A percentile compares a stretch with the other conserved stretches of the same genome.
These are phyloP conservation scores for Haplosporangium sp. DNA, from an alignment of 371 early-diverging fungal species.

Conservation along the genomic window DNA sequence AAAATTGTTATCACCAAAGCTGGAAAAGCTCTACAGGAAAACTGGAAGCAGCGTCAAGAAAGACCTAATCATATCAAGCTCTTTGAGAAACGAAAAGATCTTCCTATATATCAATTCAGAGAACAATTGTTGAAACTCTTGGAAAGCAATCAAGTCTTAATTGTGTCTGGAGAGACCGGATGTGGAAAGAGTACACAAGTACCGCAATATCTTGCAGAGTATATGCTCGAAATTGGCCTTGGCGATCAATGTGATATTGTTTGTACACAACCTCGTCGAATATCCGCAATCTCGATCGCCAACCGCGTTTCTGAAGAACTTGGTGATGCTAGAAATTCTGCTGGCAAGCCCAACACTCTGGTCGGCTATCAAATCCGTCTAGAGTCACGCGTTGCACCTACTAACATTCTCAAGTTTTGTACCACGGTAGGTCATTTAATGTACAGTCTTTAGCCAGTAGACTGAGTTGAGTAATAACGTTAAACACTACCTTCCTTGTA, in stretches of 20 bases:
- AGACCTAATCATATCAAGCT: slow-evolving; percentile 57
- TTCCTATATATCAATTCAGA: slow-evolving; percentile 74
- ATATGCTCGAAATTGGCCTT: slow-evolving; percentile 56
- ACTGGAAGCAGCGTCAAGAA: slow-evolving; percentile 48
- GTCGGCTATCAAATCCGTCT: slow-evolving; percentile 92
- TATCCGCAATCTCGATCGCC: slow-evolving; percentile 95
- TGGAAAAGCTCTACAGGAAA: slow-evolving; percentile 31
- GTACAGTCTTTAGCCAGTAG: neutral
- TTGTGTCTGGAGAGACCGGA: slow-evolving; percentile 94
- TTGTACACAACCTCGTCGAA: slow-evolving; percentile 96
- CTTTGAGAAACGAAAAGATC: slow-evolving; percentile 64
- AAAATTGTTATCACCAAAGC: slow-evolving; percentile 18
- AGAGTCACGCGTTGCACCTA: slow-evolving; percentile 67
- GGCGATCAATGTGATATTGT: slow-evolving; percentile 73
- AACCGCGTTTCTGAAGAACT: slow-evolving; percentile 88
- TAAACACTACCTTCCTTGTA: neutral
- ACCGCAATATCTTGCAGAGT: slow-evolving; percentile 88
- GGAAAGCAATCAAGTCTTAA: slow-evolving; percentile 71
- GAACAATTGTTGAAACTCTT: slow-evolving; percentile 66
- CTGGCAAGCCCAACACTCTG: slow-evolving; percentile 63
- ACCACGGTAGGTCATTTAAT: slow-evolving; percentile 60
- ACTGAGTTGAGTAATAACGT: neutral
- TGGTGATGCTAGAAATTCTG: slow-evolving; percentile 66
- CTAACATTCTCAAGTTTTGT: slow-evolving; percentile 76
- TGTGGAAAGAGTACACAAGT: slow-evolving; percentile 95